A percentile compares a stretch with the other conserved stretches of the same genome.
These are phyloP conservation scores for Sporothrix phasma DNA, from an alignment of 2,329 filamentous ascomycete genomes.

Conservation along the genomic window DNA sequence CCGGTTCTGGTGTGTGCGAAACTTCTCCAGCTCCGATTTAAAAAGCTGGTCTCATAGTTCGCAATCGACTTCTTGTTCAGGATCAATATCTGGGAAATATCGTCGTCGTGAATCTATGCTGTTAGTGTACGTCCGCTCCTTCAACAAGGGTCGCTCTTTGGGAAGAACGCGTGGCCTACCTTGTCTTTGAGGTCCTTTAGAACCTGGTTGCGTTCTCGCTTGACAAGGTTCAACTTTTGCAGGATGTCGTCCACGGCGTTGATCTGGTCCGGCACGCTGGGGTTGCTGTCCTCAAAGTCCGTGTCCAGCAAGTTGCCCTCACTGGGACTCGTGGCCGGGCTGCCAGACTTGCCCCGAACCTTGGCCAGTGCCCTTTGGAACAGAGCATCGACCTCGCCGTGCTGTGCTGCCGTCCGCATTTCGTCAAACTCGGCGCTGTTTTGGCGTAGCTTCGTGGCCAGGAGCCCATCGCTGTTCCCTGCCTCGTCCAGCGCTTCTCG, in stretches of 20 bases:
- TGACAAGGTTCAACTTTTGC: conserved; percentile 84
- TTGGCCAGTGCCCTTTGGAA: conserved; percentile 83
- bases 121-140: neutral
- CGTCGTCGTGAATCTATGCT: conserved; percentile 76
- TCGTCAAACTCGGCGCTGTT: conserved; percentile 87
- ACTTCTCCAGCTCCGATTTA: conserved; percentile 95
- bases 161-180: conserved; percentile 40
- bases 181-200: conserved; percentile 97
- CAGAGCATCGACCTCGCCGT: conserved; percentile 74
- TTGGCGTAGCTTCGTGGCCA: conserved; percentile 74
- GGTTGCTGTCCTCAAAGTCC: conserved; percentile 72
- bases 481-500: conserved; percentile 84
- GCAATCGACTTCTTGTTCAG: conserved; percentile 95
- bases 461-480: conserved; percentile 70
- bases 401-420: conserved; percentile 82
- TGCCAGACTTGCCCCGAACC: conserved; percentile 54
- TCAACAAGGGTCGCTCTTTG: neutral
- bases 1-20: conserved; percentile 82
- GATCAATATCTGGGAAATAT: conserved; percentile 94
- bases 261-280: conserved; percentile 84
- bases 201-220: conserved; percentile 82
- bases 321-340: conserved; percentile 50
- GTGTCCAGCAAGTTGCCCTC: conserved; percentile 83
- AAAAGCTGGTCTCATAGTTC: conserved; percentile 90
- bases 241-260: conserved; percentile 78